Base-by-base conservation (phyloP, 2,329 filamentous ascomycete genomes). In the Trichoderma endophyticum region DNA sequence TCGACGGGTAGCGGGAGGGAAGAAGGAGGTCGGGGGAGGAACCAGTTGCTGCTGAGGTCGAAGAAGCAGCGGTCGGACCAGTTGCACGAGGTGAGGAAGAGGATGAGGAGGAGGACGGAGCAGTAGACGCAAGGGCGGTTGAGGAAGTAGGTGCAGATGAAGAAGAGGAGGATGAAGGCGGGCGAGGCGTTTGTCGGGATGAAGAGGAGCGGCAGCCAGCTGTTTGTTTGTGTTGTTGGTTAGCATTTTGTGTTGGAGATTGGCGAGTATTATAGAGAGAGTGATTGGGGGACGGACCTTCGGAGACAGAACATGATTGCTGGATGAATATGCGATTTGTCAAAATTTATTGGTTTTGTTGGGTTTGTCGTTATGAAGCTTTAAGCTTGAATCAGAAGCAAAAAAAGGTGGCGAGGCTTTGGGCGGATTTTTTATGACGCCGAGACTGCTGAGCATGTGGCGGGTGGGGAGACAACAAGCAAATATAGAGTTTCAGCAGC, bases 51-150 rank as follows among this genome's bases (percentile, higher is more conserved):
- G 80, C 86, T 88, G 78, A 98, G 92, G 84, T 98, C 95, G 86
- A 98, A 96, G 84, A 98, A 96, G 80, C 93, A 96, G 69, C 91
- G 90, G 80, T 95, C 92, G 75, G 92, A 93, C 93, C 93, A 96
- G 87, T 95, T 92, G 82, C 93, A 96, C 30, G 92, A 94, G 30
- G 94, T 97, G 76, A 95, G 88, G 85, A 98, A 97, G 77, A 99
- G 93, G 77, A 98, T 94, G 75, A 97, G 88, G 63, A 99, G 93
- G 69, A 99, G 92, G 74, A 98, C 91, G 73, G 94, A 97, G 88
- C 96, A 99, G 87, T 99, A 99, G 77, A 97, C 92, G 85, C 96
- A 99, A 69, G 96, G 96, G 70, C 95, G 91, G 84, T 98, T 97
- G 78, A 99, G 91, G 83, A 97, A 93, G 86, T 97, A 98, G 75